Base-by-base conservation (phyloP, 148 eudicot species). In the Beta vulgaris region DNA sequence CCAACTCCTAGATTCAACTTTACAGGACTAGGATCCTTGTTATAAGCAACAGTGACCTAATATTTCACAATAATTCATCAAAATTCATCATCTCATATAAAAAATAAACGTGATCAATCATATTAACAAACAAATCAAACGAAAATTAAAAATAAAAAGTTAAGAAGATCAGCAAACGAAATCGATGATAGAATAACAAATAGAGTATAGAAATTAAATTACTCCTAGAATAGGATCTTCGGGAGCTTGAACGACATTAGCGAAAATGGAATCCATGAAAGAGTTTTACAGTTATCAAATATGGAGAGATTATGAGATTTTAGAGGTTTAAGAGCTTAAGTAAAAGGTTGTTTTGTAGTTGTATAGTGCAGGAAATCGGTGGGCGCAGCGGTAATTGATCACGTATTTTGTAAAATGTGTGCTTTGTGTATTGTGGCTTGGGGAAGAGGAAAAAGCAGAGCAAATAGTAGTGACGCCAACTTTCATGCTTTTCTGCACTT, bases 221-320 rank as follows among this genome's bases (percentile, higher is more conserved):
- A 90, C 94, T 83, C 94, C 94, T 21, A 90, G 70, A 48, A 90
- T 90, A 67, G 94, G 86, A 86, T 90, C 94, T 81, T 90, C 94
- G 54, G 94, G 94, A 48, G 90, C 94, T 70, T 78, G 94, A 74
- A 77, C 87, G 69, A 90, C 71, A 48, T 77, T 59, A 43, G 87
- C 83, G 79, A 90, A 88, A 39, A 86, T 85, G 57, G 91, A 87
- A 69, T 83, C 84, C 86, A 84, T 84, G 25, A 51, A 51, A 5
- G 55, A 51, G 25, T 39, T 39, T 39, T 1, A 21, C 2, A 21
- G 57, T 4, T 23, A 51, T 19, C 7, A 6, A 0, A 5, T 21
- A n/a, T n/a, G n/a, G 25, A 51, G 11, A 51, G 57, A 51, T 8
- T 19, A 51, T 6, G 2, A 16, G 53, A 48, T n/a, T 48, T 1